Evolutionary conservation across 2,329 filamentous ascomycete genomes (phyloP).

Genomic region (Paecilomyces sp.): DNA sequence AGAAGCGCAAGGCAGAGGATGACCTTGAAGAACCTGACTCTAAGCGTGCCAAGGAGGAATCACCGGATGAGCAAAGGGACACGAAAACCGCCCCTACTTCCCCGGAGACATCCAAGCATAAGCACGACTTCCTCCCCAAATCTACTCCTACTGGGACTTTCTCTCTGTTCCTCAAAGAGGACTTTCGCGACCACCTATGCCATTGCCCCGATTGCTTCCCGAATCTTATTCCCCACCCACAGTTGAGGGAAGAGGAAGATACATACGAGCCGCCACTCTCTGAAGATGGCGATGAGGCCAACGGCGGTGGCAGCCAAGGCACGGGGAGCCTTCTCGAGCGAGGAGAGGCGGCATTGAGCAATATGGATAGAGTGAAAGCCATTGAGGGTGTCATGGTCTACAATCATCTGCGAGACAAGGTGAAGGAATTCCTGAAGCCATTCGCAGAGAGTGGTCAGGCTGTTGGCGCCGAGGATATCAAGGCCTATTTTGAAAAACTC

Average conservation of each 20-base stretch:
- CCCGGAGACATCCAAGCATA: slow-evolving; percentile 46
- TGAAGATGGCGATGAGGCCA: slow-evolving; percentile 49
- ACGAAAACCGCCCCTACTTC: slow-evolving; percentile 5
- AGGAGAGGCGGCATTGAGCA: slow-evolving; percentile 84
- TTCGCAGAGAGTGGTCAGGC: slow-evolving; percentile 87
- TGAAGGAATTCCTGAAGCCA: slow-evolving; percentile 89
- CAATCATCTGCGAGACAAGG: slow-evolving; percentile 88
- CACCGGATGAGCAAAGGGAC: slow-evolving; percentile 6
- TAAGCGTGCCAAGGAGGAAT: slow-evolving; percentile 45
- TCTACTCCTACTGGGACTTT: slow-evolving; percentile 52
- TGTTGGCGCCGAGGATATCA: slow-evolving; percentile 92
- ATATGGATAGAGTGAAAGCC: slow-evolving; percentile 83
- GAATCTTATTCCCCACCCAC: slow-evolving; percentile 60
- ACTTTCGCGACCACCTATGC: slow-evolving; percentile 78
- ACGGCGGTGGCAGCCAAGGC: slow-evolving; percentile 48
- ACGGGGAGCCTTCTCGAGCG: slow-evolving; percentile 82
- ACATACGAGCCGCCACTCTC: slow-evolving; percentile 88
- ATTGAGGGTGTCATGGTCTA: slow-evolving; percentile 98
- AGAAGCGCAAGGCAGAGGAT: slow-evolving; percentile 61
- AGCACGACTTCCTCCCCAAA: slow-evolving; percentile 52
- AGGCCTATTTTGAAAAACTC: slow-evolving; percentile 89
- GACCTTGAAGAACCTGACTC: slow-evolving; percentile 25
- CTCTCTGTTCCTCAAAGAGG: slow-evolving; percentile 72
- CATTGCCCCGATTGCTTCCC: slow-evolving; percentile 76
- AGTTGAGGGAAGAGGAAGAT: slow-evolving; percentile 90